Percentiles rank a stretch among this genome's conserved stretches.
Conservation (phyloP, 257 asterid genomes). For the Thymus mandschuricus region DNA sequence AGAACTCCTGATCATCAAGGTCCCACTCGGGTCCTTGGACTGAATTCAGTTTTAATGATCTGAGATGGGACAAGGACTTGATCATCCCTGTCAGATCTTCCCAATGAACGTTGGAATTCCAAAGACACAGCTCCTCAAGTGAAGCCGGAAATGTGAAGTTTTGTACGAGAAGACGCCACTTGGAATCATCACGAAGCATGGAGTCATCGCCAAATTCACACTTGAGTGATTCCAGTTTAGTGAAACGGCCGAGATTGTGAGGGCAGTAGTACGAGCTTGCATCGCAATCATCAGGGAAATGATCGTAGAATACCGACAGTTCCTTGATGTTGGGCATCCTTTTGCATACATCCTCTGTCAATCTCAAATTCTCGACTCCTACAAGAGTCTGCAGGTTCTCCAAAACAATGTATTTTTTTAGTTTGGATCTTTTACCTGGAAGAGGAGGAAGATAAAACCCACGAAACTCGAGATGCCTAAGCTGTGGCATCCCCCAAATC, state of each 20-base stretch:
- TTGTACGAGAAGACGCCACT: not conserved
- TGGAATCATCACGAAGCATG: not conserved
- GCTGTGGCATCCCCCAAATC: conserved; percentile 21
- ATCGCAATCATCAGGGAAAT: not conserved
- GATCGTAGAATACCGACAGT: not conserved
- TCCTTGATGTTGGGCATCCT: not conserved
- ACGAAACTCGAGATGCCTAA: conserved; percentile 12
- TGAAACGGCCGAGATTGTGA: not conserved
- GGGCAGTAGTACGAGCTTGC: not conserved
- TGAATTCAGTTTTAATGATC: not conserved
- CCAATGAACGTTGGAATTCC: not conserved
- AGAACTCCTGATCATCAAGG: not conserved
- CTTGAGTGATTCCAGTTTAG: not conserved
- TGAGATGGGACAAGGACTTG: not conserved
- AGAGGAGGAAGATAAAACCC: not conserved
- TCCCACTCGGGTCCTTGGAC: not conserved
- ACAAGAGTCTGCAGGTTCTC: not conserved
- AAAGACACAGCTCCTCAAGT: not conserved
- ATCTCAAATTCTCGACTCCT: not conserved
- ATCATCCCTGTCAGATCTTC: not conserved
- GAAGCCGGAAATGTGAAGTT: not conserved
- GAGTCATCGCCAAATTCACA: not conserved
- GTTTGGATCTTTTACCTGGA: not conserved
- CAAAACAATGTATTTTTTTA: not conserved
- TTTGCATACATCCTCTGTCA: not conserved